Evolutionary conservation across 345 rosid genomes (phyloP).

Genomic region (Mercurialis annua): DNA sequence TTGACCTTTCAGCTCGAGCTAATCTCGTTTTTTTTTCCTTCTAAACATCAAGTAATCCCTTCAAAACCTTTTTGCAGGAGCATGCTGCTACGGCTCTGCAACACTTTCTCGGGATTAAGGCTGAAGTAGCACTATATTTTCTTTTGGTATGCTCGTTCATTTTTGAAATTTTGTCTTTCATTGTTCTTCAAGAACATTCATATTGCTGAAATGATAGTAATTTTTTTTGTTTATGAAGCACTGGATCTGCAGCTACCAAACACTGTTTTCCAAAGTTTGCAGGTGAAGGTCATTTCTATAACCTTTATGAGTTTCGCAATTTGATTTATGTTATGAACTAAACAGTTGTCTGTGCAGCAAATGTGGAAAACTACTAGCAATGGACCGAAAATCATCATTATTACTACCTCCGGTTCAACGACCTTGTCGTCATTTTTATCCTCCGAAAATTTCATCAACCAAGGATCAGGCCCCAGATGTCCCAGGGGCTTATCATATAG

Average conservation of each 20-base stretch:
- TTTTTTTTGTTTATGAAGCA: constrained; percentile 40
- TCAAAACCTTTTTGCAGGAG: constrained; percentile 45
- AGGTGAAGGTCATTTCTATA: constrained; percentile 36
- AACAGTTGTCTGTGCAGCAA: constrained; percentile 43
- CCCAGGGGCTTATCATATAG: constrained; percentile 21
- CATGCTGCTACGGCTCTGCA: constrained; percentile 75
- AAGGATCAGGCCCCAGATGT: constrained; percentile 16
- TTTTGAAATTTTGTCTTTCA: not conserved
- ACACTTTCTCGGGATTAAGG: constrained; percentile 57
- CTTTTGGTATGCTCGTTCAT: constrained; percentile 56
- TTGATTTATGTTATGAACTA: constrained; percentile 6
- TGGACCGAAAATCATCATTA: constrained; percentile 57
- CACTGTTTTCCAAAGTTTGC: constrained; percentile 67
- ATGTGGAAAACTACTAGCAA: constrained; percentile 64
- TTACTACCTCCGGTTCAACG: constrained; percentile 31
- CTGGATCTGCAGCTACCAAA: constrained; percentile 85
- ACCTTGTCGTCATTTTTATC: constrained; percentile 18
- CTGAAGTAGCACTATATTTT: constrained; percentile 55
- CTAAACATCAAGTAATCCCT: too few relatives aligned
- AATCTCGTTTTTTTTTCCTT: too few relatives aligned
- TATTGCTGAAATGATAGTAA: not conserved
- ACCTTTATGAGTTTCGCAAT: constrained; percentile 8
- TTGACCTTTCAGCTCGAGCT: constrained; percentile 16
- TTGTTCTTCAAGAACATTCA: not conserved
- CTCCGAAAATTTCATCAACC: constrained; percentile 7